Conservation (phyloP, 1,284 basidiomycete species). For the Termitomyces sp. region DNA sequence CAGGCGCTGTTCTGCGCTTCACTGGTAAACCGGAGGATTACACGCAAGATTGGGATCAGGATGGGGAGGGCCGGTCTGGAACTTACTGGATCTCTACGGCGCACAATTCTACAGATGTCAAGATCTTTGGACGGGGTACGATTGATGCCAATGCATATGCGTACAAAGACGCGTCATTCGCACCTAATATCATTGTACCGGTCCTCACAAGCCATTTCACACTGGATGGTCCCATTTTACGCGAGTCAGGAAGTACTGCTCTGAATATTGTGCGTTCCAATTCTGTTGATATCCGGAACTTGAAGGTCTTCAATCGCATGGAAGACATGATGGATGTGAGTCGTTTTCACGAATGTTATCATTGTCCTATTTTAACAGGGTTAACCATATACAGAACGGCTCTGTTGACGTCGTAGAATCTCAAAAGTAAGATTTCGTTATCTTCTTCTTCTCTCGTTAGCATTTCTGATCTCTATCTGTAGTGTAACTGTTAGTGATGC, state of each 20-base stretch:
- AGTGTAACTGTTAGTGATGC: slow-evolving; percentile 15
- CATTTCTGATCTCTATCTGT: not conserved
- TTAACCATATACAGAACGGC: slow-evolving; percentile 11
- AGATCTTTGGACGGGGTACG: slow-evolving; percentile 17
- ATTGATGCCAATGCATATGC: slow-evolving; percentile 16
- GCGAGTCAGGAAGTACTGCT: slow-evolving; percentile 16
- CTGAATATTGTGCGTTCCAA: slow-evolving; percentile 14
- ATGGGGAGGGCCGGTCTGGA: slow-evolving; percentile 13
- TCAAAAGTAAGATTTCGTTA: slow-evolving; percentile 11
- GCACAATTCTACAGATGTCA: slow-evolving; percentile 16
- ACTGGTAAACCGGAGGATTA: slow-evolving; percentile 16
- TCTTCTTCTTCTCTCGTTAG: not conserved
- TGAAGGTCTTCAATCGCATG: slow-evolving; percentile 17
- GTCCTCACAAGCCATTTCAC: slow-evolving; percentile 15
- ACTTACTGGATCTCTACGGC: slow-evolving; percentile 19
- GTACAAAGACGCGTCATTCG: slow-evolving; percentile 10
- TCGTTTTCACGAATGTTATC: not conserved
- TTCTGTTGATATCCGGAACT: slow-evolving; percentile 8
- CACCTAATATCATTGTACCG: slow-evolving; percentile 15
- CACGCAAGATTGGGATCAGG: slow-evolving; percentile 14
- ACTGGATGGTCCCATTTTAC: slow-evolving; percentile 15
- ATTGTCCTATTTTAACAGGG: not conserved
- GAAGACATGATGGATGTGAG: slow-evolving; percentile 16
- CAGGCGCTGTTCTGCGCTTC: slow-evolving; percentile 15
- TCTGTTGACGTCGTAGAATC: slow-evolving; percentile 17